phyloP scores from a whole-genome alignment of 257 asterid genomes.

The Plantago elongata region DNA sequence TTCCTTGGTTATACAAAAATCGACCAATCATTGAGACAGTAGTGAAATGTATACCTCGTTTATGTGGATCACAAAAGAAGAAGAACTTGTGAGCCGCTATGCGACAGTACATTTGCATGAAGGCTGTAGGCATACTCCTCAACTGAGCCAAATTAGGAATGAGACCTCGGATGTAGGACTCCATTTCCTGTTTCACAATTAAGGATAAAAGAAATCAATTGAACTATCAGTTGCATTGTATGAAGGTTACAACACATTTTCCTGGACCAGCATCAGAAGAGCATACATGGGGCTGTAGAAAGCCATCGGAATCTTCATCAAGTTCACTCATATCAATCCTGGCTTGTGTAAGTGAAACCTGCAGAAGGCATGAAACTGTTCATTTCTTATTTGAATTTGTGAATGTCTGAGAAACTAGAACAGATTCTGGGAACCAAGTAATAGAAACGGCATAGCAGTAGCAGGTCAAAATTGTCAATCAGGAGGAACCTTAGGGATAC shows the following conservation, averaged over 20 bases:
- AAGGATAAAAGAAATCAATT: not conserved
- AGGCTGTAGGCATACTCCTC: constrained; percentile 87
- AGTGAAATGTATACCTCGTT: constrained; percentile 61
- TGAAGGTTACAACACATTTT: constrained; percentile 1
- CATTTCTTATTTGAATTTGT: not conserved
- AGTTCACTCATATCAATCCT: constrained; percentile 99
- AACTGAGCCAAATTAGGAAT: constrained; percentile 97
- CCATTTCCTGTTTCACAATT: constrained; percentile 73
- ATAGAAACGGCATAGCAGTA: too few relatives aligned
- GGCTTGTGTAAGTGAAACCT: constrained; percentile 99
- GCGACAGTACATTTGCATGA: constrained; percentile 96
- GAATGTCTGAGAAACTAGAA: not conserved
- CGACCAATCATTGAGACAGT: not conserved
- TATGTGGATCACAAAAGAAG: constrained; percentile 97
- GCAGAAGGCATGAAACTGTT: constrained; percentile 20
- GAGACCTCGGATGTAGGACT: constrained; percentile 88
- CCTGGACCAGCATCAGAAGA: constrained; percentile 21
- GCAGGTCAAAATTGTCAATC: too few relatives aligned
- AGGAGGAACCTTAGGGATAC: too few relatives aligned
- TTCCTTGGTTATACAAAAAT: constrained; percentile 17
- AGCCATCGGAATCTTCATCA: constrained; percentile 99
- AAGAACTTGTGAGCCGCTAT: constrained; percentile 98
- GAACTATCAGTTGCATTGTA: not conserved
- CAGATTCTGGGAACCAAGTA: not conserved
- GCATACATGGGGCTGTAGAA: constrained; percentile 91